Conservation (phyloP, 441 rosid genomes). For the Populus tomentosa region DNA sequence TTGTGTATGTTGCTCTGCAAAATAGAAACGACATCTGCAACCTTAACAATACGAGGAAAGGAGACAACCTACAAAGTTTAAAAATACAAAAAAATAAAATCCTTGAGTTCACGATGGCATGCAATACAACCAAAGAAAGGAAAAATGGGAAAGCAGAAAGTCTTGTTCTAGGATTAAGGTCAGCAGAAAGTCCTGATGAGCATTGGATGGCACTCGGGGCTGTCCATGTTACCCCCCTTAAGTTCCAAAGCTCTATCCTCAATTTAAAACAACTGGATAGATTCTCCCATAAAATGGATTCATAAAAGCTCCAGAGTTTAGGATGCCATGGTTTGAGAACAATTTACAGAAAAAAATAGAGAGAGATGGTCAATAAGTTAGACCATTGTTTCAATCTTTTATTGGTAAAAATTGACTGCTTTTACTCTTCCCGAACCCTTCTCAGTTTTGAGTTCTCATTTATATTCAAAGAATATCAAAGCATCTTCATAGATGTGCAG, state of each 20-base stretch:
- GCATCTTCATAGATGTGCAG: not conserved
- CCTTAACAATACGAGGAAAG: slow-evolving; percentile 82
- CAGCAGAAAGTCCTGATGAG: not conserved
- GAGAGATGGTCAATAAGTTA: not conserved
- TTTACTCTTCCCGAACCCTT: not conserved
- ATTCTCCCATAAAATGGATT: too few species aligned
- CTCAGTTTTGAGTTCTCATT: not conserved
- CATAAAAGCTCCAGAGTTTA: too few species aligned
- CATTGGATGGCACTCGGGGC: too few species aligned
- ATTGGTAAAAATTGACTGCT: not conserved
- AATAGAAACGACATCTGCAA: slow-evolving; percentile 81
- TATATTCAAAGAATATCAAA: not conserved
- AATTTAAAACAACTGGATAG: too few species aligned
- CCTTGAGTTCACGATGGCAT: slow-evolving; percentile 7
- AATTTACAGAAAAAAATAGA: not conserved
- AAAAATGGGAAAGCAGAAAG: not conserved
- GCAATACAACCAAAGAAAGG: not conserved
- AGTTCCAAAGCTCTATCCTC: too few species aligned
- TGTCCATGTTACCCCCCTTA: not conserved
- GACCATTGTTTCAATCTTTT: not conserved
- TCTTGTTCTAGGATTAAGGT: too few species aligned
- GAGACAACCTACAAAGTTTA: slow-evolving; percentile 63
- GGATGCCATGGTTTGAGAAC: not conserved
- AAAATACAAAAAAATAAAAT: slow-evolving; percentile 1
- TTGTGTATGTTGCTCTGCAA: slow-evolving; percentile 84